Conservation (phyloP, 306 rosid species). For the Castanea mollissima region DNA sequence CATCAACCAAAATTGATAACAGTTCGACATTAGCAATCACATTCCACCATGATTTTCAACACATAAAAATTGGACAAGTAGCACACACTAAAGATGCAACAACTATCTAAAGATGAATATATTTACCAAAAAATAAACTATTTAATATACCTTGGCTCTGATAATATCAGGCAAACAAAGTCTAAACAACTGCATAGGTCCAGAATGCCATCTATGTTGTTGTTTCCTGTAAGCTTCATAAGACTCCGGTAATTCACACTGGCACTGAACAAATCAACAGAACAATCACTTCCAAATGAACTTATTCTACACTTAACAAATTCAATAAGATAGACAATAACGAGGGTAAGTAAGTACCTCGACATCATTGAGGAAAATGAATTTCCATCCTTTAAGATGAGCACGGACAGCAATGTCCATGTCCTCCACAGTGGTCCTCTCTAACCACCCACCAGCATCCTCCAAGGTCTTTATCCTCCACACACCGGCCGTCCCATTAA, state of each 20-base stretch:
- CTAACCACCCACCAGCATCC: constrained; percentile 94
- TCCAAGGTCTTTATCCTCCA: constrained; percentile 89
- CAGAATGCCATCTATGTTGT: constrained; percentile 94
- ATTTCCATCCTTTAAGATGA: constrained; percentile 96
- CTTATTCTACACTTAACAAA: neutral
- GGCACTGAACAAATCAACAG: constrained; percentile 57
- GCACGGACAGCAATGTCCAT: constrained; percentile 96
- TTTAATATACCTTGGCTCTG: constrained; percentile 51
- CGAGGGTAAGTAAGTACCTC: constrained; percentile 48
- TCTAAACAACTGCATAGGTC: constrained; percentile 95
- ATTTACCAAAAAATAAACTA: too few relatives aligned
- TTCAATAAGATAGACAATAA: neutral
- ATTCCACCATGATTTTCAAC: neutral
- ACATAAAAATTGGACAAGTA: neutral
- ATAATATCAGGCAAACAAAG: constrained; percentile 75
- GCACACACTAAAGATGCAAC: neutral
- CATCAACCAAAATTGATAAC: constrained; percentile 21
- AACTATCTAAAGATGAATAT: neutral
- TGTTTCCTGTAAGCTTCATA: constrained; percentile 94
- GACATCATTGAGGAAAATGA: constrained; percentile 87
- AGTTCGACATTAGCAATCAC: constrained; percentile 24
- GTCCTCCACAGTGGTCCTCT: constrained; percentile 95
- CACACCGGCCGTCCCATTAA: constrained; percentile 97
- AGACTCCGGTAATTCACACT: constrained; percentile 90
- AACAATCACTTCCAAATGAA: constrained; percentile 17